A percentile compares a stretch with the other conserved stretches of the same genome.
Conservation (phyloP, 139 green algal genomes). For the Micractinium sp. region DNA sequence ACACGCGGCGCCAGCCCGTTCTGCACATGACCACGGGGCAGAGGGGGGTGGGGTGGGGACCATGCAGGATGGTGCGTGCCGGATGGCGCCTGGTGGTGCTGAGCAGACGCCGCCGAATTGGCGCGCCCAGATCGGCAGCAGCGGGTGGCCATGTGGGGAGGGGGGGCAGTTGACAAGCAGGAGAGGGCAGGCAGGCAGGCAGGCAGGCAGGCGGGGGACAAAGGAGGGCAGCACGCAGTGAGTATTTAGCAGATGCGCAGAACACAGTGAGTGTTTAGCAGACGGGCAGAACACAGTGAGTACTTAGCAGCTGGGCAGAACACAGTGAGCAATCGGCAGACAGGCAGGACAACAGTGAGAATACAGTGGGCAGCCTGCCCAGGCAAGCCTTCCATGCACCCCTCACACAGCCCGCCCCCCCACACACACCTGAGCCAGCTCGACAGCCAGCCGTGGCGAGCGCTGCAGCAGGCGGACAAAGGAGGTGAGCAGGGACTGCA, state of each 20-base stretch:
- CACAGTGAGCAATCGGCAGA: too few species aligned
- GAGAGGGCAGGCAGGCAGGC: too few species aligned
- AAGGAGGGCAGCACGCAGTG: too few species aligned
- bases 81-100: background rate
- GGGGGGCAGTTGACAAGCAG: too few species aligned
- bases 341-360: background rate
- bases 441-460: conserved; percentile 44
- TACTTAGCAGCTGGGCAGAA: conserved; percentile 2
- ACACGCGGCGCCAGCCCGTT: conserved; percentile 46
- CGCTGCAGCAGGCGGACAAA: conserved; percentile 49
- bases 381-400: background rate
- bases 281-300: background rate
- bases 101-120: too few species aligned
- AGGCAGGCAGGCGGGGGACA: too few species aligned
- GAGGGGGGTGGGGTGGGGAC: background rate
- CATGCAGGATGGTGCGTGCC: background rate
- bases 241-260: too few species aligned
- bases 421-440: conserved; percentile 22
- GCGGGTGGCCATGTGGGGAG: too few species aligned
- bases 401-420: background rate
- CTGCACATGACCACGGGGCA: background rate
- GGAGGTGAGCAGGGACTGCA: conserved; percentile 44
- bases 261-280: background rate
- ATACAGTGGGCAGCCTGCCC: background rate
- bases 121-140: background rate